phyloP scores from a whole-genome alignment of 257 asterid species.

The Verbascum thapsus region DNA sequence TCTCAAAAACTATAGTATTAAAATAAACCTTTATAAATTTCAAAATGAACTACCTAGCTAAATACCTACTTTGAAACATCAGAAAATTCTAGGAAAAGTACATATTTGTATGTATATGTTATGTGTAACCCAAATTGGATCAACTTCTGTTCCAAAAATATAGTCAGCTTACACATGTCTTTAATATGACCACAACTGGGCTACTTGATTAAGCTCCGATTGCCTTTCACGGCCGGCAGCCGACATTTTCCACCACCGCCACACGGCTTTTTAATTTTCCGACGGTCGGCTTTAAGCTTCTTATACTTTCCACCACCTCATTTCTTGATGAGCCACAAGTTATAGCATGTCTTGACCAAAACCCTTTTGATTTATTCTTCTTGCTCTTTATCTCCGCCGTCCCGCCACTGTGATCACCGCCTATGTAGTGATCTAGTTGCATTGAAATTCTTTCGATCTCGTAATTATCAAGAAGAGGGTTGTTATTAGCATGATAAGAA shows the following conservation, averaged over 20 bases:
- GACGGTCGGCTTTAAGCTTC: no score
- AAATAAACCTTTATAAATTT: no score
- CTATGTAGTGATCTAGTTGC: conserved; percentile 53
- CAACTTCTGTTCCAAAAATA: no score
- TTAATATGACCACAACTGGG: conserved; percentile 3
- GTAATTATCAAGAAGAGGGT: conserved; percentile 62
- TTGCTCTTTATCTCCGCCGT: conserved; percentile 18
- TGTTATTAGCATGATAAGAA: no score
- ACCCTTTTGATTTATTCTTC: conserved; percentile 30
- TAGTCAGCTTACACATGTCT: no score
- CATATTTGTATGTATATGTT: no score
- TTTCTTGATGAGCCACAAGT: conserved; percentile 45
- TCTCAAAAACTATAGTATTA: no score
- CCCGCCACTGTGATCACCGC: conserved; percentile 11
- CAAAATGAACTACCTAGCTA: no score
- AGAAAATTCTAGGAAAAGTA: no score
- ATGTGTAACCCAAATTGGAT: no score
- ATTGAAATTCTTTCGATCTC: conserved; percentile 62
- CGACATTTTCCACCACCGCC: conserved; percentile 32
- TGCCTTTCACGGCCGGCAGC: conserved; percentile 32
- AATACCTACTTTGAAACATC: no score
- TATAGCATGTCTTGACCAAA: conserved; percentile 37
- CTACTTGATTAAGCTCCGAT: conserved; percentile 5
- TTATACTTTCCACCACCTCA: conserved; percentile 28
- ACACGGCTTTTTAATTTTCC: conserved; percentile 27